Conservation (phyloP, 2,329 filamentous ascomycete genomes). For the Salinomyces thailandicus region DNA sequence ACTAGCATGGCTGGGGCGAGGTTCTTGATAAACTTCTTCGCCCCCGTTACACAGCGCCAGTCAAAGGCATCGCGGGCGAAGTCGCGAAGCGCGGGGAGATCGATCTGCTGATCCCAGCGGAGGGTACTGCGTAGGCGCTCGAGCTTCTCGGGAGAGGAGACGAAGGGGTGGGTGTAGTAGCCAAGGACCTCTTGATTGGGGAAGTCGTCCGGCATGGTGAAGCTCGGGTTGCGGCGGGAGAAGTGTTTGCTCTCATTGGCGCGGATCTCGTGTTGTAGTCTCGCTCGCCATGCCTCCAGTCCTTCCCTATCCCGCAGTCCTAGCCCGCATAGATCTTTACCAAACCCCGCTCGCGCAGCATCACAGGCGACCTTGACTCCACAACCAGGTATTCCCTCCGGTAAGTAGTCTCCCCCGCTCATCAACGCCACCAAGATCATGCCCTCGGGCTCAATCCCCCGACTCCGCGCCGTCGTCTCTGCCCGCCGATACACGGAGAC, state of each 20-base stretch:
- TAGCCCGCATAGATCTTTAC: conserved; percentile 59
- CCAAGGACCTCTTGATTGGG: conserved; percentile 68
- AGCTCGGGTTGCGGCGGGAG: conserved; percentile 58
- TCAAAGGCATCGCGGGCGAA: conserved; percentile 76
- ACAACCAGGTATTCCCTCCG: conserved; percentile 76
- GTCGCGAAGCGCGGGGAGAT: conserved; percentile 56
- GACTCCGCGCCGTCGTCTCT: conserved; percentile 41
- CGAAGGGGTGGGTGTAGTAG: conserved; percentile 79
- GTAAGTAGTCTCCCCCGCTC: conserved; percentile 89
- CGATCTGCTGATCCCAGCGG: conserved; percentile 52
- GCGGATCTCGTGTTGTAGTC: conserved; percentile 61
- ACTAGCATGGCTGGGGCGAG: conserved; percentile 67
- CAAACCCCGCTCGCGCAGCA: conserved; percentile 81
- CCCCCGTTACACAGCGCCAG: conserved; percentile 69
- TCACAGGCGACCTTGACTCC: conserved; percentile 83
- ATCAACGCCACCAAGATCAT: conserved; percentile 93
- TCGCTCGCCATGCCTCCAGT: conserved; percentile 59
- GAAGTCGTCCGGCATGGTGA: conserved; percentile 70
- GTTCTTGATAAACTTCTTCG: conserved; percentile 72
- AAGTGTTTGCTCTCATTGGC: conserved; percentile 82
- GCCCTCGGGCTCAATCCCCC: conserved; percentile 65
- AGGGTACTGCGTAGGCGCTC: conserved; percentile 44
- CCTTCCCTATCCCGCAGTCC: conserved; percentile 48
- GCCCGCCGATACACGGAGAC: conserved; percentile 67
- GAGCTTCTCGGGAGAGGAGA: conserved; percentile 54